A percentile compares a stretch with the other conserved stretches of the same genome.
Evolutionary conservation across 179 eudicot genomes (phyloP).

Genomic region (Carnegiea gigantea): DNA sequence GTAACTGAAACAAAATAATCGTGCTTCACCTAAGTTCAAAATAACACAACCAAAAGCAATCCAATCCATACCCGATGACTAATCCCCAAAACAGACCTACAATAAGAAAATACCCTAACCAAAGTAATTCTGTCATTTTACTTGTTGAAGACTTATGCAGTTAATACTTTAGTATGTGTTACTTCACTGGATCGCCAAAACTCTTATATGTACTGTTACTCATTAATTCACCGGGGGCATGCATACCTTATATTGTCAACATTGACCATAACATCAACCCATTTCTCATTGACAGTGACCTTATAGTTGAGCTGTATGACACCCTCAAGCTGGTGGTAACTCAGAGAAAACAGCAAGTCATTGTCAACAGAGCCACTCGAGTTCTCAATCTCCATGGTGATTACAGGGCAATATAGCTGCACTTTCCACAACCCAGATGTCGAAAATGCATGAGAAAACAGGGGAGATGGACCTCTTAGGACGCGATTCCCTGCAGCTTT

Average conservation of each 20-base stretch:
- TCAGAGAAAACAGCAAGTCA: slow-evolving; percentile 58
- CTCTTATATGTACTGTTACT: too few species aligned
- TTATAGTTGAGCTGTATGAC: slow-evolving; percentile 66
- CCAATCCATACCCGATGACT: too few species aligned
- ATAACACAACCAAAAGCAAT: too few species aligned
- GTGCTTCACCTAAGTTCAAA: too few species aligned
- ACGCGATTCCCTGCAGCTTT: slow-evolving; percentile 28
- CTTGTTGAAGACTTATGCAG: too few species aligned
- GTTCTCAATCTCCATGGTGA: slow-evolving; percentile 76
- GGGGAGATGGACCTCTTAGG: slow-evolving; percentile 54
- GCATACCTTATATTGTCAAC: slow-evolving; percentile 83
- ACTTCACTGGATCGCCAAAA: too few species aligned
- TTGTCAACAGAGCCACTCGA: slow-evolving; percentile 58
- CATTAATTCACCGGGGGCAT: background rate
- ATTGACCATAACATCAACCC: slow-evolving; percentile 67
- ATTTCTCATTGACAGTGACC: slow-evolving; percentile 45
- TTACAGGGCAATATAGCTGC: slow-evolving; percentile 77
- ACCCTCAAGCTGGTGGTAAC: slow-evolving; percentile 81
- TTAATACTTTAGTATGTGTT: too few species aligned
- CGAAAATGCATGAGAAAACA: slow-evolving; percentile 61
- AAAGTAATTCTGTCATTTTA: too few species aligned
- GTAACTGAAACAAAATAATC: too few species aligned
- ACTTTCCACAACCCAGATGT: slow-evolving; percentile 71
- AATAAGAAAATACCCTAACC: too few species aligned
- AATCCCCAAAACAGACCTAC: too few species aligned